phyloP scores from a whole-genome alignment of 805 yeast species.

The Candida morakotiae region DNA sequence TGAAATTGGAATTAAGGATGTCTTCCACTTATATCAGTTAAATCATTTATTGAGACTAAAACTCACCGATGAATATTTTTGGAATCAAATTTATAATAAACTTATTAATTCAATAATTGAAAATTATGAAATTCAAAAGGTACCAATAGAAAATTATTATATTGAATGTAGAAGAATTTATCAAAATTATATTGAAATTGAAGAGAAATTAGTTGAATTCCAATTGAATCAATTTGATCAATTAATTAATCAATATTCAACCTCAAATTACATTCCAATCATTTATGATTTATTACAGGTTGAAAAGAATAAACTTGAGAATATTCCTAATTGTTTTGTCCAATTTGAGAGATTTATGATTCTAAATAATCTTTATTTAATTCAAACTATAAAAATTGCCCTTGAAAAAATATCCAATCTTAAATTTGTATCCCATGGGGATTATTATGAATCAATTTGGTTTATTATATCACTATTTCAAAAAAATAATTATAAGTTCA shows the following conservation, averaged over 20 bases:
- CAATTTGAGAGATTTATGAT: no score
- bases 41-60: not conserved
- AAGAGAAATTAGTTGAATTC: not conserved
- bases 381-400: constrained; percentile 14
- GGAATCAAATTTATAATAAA: constrained; percentile 7
- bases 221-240: no score
- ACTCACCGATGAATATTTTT: constrained; percentile 6
- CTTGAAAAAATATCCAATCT: constrained; percentile 4
- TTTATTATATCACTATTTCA: constrained; percentile 1
- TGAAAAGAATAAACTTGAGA: no score
- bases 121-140: constrained; percentile 4
- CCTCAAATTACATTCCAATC: constrained; percentile 4
- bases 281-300: constrained; percentile 2
- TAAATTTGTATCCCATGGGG: not conserved
- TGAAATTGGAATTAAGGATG: constrained; percentile 7
- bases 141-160: not conserved
- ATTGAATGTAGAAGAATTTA: not conserved
- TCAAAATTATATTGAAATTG: not conserved
- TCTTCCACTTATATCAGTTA: constrained; percentile 5
- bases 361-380: constrained; percentile 11
- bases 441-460: constrained; percentile 4
- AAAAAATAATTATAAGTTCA: constrained; percentile 2
- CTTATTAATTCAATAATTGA: not conserved
- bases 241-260: no score
- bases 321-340: no score